Conservation (phyloP, 1,284 basidiomycete species). For the Ustilago loliicola region DNA sequence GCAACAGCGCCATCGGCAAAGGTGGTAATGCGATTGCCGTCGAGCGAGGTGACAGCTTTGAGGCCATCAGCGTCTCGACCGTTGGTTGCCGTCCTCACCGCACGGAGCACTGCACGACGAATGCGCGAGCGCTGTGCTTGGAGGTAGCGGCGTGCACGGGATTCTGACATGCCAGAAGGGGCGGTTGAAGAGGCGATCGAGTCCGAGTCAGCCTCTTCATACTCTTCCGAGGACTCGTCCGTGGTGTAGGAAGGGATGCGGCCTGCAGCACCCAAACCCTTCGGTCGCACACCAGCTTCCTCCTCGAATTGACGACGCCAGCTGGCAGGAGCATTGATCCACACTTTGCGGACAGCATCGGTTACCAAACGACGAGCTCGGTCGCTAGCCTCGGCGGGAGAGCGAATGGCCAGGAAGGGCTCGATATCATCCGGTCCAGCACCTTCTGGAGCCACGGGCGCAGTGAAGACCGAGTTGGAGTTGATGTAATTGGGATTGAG, state of each 20-base stretch:
- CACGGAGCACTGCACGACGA: conserved; percentile 59
- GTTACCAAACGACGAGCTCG: conserved; percentile 64
- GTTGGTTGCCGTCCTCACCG: conserved; percentile 63
- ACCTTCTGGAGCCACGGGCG: conserved; percentile 56
- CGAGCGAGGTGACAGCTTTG: conserved; percentile 40
- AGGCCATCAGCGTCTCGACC: conserved; percentile 59
- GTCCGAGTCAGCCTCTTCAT: conserved; percentile 39
- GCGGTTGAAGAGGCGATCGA: conserved; percentile 23
- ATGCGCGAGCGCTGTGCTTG: conserved; percentile 58
- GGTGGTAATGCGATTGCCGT: conserved; percentile 40
- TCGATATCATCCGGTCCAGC: conserved; percentile 54
- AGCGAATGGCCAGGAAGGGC: conserved; percentile 66
- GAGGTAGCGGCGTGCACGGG: conserved; percentile 44
- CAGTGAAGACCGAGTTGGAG: conserved; percentile 53
- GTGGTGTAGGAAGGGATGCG: conserved; percentile 24
- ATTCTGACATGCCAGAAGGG: conserved; percentile 35
- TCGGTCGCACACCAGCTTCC: conserved; percentile 44
- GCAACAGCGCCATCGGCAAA: conserved; percentile 43
- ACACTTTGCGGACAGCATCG: conserved; percentile 65
- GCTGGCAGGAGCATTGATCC: conserved; percentile 65
- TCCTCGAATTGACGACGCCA: conserved; percentile 66
- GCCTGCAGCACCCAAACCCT: conserved; percentile 9
- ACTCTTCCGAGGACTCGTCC: conserved; percentile 45
- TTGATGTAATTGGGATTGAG: conserved; percentile 44
- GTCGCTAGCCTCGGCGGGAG: conserved; percentile 60